phyloP scores from a whole-genome alignment of 768 basidiomycete species.

The Phlebiopsis flavidoalba region DNA sequence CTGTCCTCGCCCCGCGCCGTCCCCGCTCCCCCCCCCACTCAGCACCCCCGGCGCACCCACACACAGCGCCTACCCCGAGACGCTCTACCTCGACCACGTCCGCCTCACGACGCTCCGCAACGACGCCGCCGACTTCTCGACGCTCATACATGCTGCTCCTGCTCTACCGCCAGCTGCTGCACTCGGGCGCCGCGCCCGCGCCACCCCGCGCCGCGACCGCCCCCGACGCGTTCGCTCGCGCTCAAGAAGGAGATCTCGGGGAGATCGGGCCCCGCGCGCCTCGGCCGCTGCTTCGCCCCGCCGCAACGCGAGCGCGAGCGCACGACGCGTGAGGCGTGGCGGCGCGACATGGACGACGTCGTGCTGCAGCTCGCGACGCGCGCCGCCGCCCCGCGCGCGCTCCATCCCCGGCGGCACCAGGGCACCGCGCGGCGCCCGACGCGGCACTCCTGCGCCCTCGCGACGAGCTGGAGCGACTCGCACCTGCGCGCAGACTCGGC shows the following conservation, averaged over 20 bases:
- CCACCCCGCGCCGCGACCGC: conserved; percentile 28
- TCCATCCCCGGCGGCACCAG: not conserved
- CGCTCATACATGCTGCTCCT: conserved; percentile 78
- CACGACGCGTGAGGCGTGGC: conserved; percentile 50
- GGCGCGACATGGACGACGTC: conserved; percentile 53
- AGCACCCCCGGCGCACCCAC: conserved; percentile 26
- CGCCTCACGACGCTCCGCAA: conserved; percentile 61
- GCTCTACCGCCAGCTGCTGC: conserved; percentile 71
- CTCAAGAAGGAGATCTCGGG: conserved; percentile 75
- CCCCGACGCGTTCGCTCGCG: conserved; percentile 47
- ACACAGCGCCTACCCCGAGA: conserved; percentile 56
- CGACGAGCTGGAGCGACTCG: conserved; percentile 66
- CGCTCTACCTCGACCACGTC: conserved; percentile 71
- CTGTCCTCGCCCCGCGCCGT: conserved; percentile 52
- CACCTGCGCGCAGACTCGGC: conserved; percentile 59
- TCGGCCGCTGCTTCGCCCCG: conserved; percentile 52
- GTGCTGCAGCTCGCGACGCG: conserved; percentile 73
- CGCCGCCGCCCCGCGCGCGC: conserved; percentile 40
- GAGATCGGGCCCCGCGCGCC: conserved; percentile 56
- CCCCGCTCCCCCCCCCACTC: conserved; percentile 36
- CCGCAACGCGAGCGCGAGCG: conserved; percentile 14
- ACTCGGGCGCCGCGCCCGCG: conserved; percentile 30
- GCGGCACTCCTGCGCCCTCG: conserved; percentile 48
- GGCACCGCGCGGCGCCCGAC: conserved; percentile 34
- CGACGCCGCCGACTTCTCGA: conserved; percentile 71